These are phyloP conservation scores for Tinospora cordifolia DNA, from an alignment of 164 flowering plant genomes.

Conservation along the genomic window DNA sequence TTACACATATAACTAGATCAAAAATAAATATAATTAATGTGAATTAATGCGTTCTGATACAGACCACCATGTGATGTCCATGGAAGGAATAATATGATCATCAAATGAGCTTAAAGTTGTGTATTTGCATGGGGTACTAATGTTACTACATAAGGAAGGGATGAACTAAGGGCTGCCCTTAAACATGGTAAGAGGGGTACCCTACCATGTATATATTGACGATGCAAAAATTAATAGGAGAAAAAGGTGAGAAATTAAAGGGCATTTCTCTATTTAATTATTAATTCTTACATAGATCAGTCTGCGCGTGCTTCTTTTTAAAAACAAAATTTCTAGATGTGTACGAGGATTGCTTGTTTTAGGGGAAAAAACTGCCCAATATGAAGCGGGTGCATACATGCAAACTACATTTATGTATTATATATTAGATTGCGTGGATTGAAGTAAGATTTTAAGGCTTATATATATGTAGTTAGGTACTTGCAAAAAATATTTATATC, in stretches of 20 bases:
- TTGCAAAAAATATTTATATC: not conserved
- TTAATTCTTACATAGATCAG: too few species aligned
- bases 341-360: not conserved
- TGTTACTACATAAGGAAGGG: not conserved
- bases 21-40: slow-evolving; percentile 1
- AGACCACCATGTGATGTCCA: slow-evolving; percentile 8
- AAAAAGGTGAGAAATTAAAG: not conserved
- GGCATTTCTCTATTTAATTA: too few species aligned
- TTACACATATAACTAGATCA: not conserved
- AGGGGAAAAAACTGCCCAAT: slow-evolving; percentile 2
- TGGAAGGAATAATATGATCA: not conserved
- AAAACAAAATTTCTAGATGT: not conserved
- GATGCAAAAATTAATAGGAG: not conserved
- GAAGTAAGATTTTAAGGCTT: too few species aligned
- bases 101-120: not conserved
- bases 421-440: too few species aligned
- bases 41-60: slow-evolving; percentile 12
- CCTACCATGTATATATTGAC: not conserved
- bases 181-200: not conserved
- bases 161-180: not conserved
- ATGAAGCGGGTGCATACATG: not conserved
- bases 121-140: not conserved
- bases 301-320: slow-evolving; percentile 9
- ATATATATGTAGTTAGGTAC: not conserved
- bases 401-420: too few species aligned